Evolutionary conservation across 164 flowering plant genomes (phyloP).

Genomic region (Taxillus chinensis): DNA sequence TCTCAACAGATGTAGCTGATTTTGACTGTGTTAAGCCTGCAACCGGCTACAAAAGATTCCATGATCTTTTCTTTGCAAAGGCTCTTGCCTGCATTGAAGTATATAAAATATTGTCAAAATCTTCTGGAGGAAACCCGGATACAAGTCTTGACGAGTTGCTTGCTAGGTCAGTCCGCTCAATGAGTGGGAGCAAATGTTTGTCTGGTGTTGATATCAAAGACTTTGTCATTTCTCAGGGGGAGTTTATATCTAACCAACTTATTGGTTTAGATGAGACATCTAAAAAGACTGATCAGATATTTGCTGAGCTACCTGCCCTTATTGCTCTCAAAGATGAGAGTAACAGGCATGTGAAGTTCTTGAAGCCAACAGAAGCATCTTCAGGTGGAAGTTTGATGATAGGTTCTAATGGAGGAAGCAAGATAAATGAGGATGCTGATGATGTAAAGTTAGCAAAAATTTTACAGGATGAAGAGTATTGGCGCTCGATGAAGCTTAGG

Average conservation of each 20-base stretch:
- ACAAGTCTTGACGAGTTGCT: conserved; percentile 68
- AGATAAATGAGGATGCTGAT: conserved; percentile 44
- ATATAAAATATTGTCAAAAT: conserved; percentile 45
- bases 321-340: conserved; percentile 52
- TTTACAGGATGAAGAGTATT: conserved; percentile 69
- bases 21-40: conserved; percentile 75
- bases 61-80: conserved; percentile 60
- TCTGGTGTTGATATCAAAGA: conserved; percentile 46
- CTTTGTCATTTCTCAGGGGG: conserved; percentile 68
- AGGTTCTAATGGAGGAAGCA: conserved; percentile 15
- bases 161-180: conserved; percentile 60
- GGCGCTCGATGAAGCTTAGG: conserved; percentile 59
- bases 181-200: conserved; percentile 56
- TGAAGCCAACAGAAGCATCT: conserved; percentile 4
- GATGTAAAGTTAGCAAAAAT: conserved; percentile 58
- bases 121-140: conserved; percentile 56
- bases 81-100: conserved; percentile 73
- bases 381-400: conserved; percentile 22
- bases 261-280: conserved; percentile 69
- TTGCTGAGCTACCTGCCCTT: conserved; percentile 55
- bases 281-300: conserved; percentile 31
- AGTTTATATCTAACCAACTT: conserved; percentile 72
- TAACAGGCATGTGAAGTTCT: conserved; percentile 20
- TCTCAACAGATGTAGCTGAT: conserved; percentile 72
- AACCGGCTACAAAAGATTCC: conserved; percentile 40